A percentile compares a stretch with the other conserved stretches of the same genome.
Evolutionary conservation across 306 rosid genomes (phyloP).

Genomic region (Acacia crassicarpa): DNA sequence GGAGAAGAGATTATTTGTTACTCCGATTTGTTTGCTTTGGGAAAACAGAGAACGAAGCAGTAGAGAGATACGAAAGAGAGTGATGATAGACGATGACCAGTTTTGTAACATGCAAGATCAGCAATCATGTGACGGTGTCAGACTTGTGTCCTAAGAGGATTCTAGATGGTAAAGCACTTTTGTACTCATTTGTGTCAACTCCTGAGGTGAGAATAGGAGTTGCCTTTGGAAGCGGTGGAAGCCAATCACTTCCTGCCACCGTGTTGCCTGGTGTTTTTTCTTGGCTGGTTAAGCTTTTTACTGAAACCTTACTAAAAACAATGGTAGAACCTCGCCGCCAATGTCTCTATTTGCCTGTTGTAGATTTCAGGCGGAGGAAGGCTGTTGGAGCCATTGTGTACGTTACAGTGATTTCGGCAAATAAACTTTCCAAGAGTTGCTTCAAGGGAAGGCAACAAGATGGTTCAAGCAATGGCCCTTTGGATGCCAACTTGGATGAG

Average conservation of each 20-base stretch:
- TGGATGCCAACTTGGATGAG: constrained; percentile 43
- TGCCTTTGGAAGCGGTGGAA: constrained; percentile 89
- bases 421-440: constrained; percentile 53
- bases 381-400: constrained; percentile 73
- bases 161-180: constrained; percentile 67
- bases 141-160: too few species aligned
- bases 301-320: constrained; percentile 64
- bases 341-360: constrained; percentile 70
- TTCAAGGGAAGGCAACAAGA: constrained; percentile 52
- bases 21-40: too few species aligned
- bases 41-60: too few species aligned
- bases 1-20: too few species aligned
- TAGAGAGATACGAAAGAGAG: too few species aligned
- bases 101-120: too few species aligned
- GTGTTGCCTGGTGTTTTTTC: constrained; percentile 82
- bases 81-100: too few species aligned
- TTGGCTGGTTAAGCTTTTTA: constrained; percentile 79
- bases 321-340: constrained; percentile 90
- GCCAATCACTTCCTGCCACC: constrained; percentile 82
- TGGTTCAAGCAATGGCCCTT: constrained; percentile 34
- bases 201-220: constrained; percentile 88
- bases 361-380: constrained; percentile 54
- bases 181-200: constrained; percentile 65
- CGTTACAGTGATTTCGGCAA: constrained; percentile 74
- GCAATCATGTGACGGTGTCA: too few species aligned